Percentiles rank a stretch among this genome's conserved stretches.
These are phyloP conservation scores for Botrytis fragariae DNA, from an alignment of 2,329 filamentous ascomycete species.

Conservation along the genomic window DNA sequence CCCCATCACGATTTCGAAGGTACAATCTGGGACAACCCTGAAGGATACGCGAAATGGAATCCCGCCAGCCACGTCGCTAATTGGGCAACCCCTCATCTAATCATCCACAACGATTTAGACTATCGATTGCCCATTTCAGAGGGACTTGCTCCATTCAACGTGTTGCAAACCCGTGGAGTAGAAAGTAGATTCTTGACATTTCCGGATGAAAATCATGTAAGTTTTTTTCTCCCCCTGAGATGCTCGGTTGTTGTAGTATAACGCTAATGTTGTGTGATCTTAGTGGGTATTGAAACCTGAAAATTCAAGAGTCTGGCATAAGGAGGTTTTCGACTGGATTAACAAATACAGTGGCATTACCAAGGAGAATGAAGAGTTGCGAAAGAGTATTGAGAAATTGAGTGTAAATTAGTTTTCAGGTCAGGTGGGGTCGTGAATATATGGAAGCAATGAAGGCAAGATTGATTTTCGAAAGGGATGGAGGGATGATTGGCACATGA, in stretches of 20 bases:
- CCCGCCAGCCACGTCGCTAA: constrained; percentile 52
- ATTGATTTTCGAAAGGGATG: background rate
- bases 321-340: constrained; percentile 77
- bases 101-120: constrained; percentile 88
- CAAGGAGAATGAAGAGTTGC: constrained; percentile 30
- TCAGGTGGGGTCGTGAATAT: background rate
- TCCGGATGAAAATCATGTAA: constrained; percentile 64
- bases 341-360: constrained; percentile 57
- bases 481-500: background rate
- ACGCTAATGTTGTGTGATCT: constrained; percentile 14
- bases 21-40: constrained; percentile 53
- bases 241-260: background rate
- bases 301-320: constrained; percentile 88
- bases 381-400: constrained; percentile 20
- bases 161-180: constrained; percentile 59
- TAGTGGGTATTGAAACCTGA: constrained; percentile 87
- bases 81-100: constrained; percentile 75
- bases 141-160: constrained; percentile 64
- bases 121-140: constrained; percentile 85
- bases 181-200: constrained; percentile 63
- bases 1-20: constrained; percentile 64
- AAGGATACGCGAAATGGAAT: constrained; percentile 68
- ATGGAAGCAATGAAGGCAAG: background rate
- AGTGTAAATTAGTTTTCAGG: constrained; percentile 11
- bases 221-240: constrained; percentile 20